Evolutionary conservation across 2,329 filamentous ascomycete genomes (phyloP).

Genomic region (Eutypa lata): DNA sequence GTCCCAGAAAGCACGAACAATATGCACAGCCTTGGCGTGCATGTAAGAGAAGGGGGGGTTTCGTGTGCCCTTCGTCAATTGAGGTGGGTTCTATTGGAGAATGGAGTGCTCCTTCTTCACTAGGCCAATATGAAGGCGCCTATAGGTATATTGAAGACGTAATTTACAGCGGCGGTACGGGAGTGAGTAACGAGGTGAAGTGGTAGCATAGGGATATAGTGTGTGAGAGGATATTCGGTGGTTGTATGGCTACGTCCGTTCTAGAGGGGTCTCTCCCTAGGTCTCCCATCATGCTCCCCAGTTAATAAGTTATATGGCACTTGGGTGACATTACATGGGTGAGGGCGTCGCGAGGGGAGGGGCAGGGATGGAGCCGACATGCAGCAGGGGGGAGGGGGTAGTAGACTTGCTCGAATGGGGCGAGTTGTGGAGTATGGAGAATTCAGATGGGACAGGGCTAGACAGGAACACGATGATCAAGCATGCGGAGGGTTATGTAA

Average conservation of each 20-base stretch:
- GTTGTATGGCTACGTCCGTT: conserved; percentile 18
- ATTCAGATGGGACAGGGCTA: neutral
- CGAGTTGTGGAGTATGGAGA: conserved; percentile 19
- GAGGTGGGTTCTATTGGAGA: conserved; percentile 34
- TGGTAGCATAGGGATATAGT: conserved; percentile 17
- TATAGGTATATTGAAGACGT: conserved; percentile 37
- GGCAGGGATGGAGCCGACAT: conserved; percentile 19
- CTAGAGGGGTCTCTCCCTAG: conserved; percentile 18
- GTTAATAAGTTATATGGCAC: conserved; percentile 19
- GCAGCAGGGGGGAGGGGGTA: conserved; percentile 13
- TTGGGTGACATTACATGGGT: conserved; percentile 20
- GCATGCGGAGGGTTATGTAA: neutral
- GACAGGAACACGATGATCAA: neutral
- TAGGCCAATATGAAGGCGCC: conserved; percentile 40
- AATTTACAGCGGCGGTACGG: conserved; percentile 39
- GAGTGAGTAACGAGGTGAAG: conserved; percentile 16
- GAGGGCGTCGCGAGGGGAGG: conserved; percentile 15
- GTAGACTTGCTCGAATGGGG: conserved; percentile 16
- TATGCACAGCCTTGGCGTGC: conserved; percentile 37
- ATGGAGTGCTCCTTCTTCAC: conserved; percentile 26
- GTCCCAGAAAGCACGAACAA: conserved; percentile 26
- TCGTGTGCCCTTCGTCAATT: conserved; percentile 27
- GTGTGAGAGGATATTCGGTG: conserved; percentile 22
- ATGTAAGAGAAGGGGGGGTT: conserved; percentile 32
- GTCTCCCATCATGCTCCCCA: conserved; percentile 13